Evolutionary conservation across 768 basidiomycete genomes (phyloP).

Genomic region (Lactarius hengduanensis): DNA sequence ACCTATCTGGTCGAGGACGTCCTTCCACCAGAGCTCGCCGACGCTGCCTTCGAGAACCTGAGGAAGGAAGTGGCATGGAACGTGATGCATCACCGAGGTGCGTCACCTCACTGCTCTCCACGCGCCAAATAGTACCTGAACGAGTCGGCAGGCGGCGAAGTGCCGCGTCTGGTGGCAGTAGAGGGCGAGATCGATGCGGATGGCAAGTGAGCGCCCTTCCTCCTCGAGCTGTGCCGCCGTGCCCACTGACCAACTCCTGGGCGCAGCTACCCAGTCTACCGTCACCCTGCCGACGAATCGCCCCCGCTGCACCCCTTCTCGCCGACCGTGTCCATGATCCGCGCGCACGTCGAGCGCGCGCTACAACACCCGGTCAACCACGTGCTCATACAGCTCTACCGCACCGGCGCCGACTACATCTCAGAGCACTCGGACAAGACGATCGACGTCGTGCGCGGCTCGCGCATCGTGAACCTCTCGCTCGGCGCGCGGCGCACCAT

Average conservation of each 20-base stretch:
- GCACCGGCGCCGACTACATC: constrained; percentile 76
- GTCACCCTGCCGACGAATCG: constrained; percentile 79
- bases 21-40: constrained; percentile 55
- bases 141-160: constrained; percentile 59
- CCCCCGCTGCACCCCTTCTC: constrained; percentile 68
- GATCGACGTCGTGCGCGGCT: constrained; percentile 71
- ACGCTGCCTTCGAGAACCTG: constrained; percentile 55
- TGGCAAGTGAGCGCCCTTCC: constrained; percentile 41
- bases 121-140: neutral
- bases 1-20: constrained; percentile 57
- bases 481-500: constrained; percentile 75
- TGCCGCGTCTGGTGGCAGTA: constrained; percentile 63
- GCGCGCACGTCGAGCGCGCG: constrained; percentile 56
- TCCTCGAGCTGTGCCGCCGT: neutral
- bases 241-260: constrained; percentile 9
- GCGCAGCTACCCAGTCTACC: constrained; percentile 70
- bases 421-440: constrained; percentile 89
- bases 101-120: constrained; percentile 16
- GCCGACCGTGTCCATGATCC: constrained; percentile 64
- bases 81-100: constrained; percentile 72
- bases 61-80: constrained; percentile 68
- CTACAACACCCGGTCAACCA: constrained; percentile 73
- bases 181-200: constrained; percentile 53
- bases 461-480: constrained; percentile 78
- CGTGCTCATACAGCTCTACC: constrained; percentile 80